Conservation (phyloP, 192 early-diverging fungal species). For the Chytriomyces sp. region DNA sequence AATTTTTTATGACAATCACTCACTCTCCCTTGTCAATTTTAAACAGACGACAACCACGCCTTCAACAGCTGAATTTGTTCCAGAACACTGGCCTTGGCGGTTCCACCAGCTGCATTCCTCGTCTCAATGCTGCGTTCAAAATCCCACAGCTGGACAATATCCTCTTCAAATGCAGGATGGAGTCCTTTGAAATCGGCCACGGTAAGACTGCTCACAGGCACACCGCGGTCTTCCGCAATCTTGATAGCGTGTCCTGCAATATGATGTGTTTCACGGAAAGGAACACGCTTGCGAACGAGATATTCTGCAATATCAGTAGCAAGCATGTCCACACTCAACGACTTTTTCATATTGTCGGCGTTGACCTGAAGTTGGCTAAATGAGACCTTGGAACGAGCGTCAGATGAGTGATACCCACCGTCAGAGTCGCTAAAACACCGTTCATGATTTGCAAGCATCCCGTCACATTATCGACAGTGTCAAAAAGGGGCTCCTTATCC, state of each 20-base stretch:
- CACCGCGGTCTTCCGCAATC: slow-evolving; percentile 86
- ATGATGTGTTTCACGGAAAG: slow-evolving; percentile 99
- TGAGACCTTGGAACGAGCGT: not conserved
- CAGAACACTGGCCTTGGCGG: slow-evolving; percentile 73
- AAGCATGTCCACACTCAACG: slow-evolving; percentile 90
- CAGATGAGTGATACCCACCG: slow-evolving; percentile 39
- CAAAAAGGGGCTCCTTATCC: slow-evolving; percentile 99
- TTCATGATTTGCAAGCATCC: slow-evolving; percentile 92
- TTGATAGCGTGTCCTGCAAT: slow-evolving; percentile 94
- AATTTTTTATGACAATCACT: no score
- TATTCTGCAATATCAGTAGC: slow-evolving; percentile 99
- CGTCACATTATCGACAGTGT: slow-evolving; percentile 84
- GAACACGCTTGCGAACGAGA: slow-evolving; percentile 91
- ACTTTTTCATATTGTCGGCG: slow-evolving; percentile 78
- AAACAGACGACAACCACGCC: slow-evolving; percentile 8
- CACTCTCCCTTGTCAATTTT: no score
- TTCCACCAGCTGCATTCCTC: slow-evolving; percentile 86
- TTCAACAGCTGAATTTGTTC: slow-evolving; percentile 82
- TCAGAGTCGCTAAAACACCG: slow-evolving; percentile 90
- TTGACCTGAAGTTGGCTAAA: slow-evolving; percentile 62
- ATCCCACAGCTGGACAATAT: slow-evolving; percentile 84
- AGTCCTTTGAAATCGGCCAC: slow-evolving; percentile 81
- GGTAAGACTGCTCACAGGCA: slow-evolving; percentile 71
- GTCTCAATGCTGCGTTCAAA: slow-evolving; percentile 90
- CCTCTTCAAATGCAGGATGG: slow-evolving; percentile 81